These are phyloP conservation scores for Coemansia sp. DNA, from an alignment of 192 early-diverging fungal species.

Conservation along the genomic window DNA sequence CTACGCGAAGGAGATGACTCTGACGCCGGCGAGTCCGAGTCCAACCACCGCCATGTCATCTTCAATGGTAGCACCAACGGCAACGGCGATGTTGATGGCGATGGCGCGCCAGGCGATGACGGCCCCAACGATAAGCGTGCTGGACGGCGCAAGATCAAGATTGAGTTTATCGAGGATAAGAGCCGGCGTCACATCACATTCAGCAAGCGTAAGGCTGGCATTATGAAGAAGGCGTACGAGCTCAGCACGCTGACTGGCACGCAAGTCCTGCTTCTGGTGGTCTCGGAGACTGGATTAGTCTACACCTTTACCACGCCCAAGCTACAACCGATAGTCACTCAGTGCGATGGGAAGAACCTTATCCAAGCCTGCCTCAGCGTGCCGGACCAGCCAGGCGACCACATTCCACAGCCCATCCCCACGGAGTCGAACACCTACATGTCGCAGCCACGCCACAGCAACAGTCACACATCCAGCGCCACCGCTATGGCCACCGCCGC, in stretches of 20 bases:
- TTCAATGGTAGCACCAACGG: background rate
- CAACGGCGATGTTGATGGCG: background rate
- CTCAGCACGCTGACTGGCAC: slow-evolving; percentile 91
- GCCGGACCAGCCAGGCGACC: slow-evolving; percentile 64
- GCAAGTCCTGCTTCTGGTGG: slow-evolving; percentile 88
- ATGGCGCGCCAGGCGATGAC: slow-evolving; percentile 2
- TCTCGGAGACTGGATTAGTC: slow-evolving; percentile 92
- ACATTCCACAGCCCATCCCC: slow-evolving; percentile 40
- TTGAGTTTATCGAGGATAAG: slow-evolving; percentile 95
- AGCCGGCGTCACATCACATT: slow-evolving; percentile 92
- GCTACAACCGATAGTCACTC: slow-evolving; percentile 89
- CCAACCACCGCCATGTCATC: slow-evolving; percentile 46
- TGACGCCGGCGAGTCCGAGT: slow-evolving; percentile 65
- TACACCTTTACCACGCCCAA: slow-evolving; percentile 95
- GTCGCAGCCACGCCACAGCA: slow-evolving; percentile 49
- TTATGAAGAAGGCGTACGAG: slow-evolving; percentile 99
- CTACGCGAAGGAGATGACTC: slow-evolving; percentile 60
- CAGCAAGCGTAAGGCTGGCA: slow-evolving; percentile 92
- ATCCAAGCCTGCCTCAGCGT: slow-evolving; percentile 92
- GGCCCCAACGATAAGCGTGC: slow-evolving; percentile 59
- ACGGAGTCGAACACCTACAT: slow-evolving; percentile 55
- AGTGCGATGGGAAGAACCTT: slow-evolving; percentile 87
- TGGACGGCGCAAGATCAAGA: slow-evolving; percentile 93
- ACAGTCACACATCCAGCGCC: slow-evolving; percentile 7
- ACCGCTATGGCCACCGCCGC: slow-evolving; percentile 23